Percentiles rank a stretch among this genome's conserved stretches.
phyloP scores from a whole-genome alignment of 169 alveolate species.

The Prorocentrum cordatum region DNA sequence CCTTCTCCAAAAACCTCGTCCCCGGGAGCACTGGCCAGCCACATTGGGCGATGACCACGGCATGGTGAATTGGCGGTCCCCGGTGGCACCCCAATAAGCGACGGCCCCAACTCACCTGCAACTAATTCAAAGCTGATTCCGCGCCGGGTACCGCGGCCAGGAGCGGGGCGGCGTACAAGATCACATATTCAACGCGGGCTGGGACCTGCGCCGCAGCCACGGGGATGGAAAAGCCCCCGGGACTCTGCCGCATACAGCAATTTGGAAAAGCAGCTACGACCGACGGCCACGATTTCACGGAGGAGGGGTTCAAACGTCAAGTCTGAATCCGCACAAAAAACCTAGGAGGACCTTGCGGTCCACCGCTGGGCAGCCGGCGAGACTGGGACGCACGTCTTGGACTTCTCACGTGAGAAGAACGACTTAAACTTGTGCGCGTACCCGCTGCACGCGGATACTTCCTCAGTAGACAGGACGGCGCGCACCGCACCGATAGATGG shows the following conservation, averaged over 20 bases:
- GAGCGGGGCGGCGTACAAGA: background rate
- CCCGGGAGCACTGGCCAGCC: background rate
- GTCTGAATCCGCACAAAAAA: background rate
- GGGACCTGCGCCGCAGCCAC: background rate
- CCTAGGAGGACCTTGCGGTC: background rate
- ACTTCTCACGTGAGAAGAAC: background rate
- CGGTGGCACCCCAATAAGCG: background rate
- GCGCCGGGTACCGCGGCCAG: background rate
- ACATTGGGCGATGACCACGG: background rate
- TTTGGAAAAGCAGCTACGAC: background rate
- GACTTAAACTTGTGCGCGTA: background rate
- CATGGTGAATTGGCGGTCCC: background rate
- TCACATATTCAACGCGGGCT: background rate
- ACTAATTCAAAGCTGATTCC: background rate
- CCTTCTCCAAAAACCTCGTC: background rate
- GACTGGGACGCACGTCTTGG: background rate
- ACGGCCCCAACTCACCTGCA: conserved; percentile 5
- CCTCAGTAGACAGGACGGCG: background rate
- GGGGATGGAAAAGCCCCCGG: background rate
- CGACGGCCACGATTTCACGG: background rate
- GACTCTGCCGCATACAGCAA: background rate
- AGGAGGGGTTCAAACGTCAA: background rate
- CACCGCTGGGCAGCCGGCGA: background rate
- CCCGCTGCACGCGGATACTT: background rate
- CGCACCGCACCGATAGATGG: background rate